Percentiles rank a stretch among this genome's conserved stretches.
phyloP scores from a whole-genome alignment of 495 filamentous ascomycete genomes.

The Penicillium arizonense region DNA sequence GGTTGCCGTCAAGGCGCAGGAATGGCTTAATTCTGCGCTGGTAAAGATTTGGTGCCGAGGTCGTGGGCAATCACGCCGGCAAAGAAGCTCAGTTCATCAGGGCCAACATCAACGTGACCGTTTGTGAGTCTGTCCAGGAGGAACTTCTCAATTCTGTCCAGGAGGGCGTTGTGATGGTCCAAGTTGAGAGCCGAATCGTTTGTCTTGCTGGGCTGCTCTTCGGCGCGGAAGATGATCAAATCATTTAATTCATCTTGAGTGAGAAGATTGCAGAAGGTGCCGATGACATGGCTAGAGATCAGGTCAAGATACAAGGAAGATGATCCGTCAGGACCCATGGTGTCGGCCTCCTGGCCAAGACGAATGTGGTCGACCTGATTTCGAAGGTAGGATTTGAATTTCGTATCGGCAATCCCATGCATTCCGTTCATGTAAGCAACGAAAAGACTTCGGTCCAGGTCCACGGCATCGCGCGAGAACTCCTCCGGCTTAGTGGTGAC shows the following conservation, averaged over 20 bases:
- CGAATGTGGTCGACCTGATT: constrained; percentile 37
- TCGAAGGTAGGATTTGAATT: constrained; percentile 36
- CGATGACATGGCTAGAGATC: constrained; percentile 41
- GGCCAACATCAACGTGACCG: constrained; percentile 30
- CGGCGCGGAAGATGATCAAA: constrained; percentile 28
- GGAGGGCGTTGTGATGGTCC: constrained; percentile 14
- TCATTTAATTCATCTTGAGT: constrained; percentile 38
- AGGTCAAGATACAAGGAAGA: constrained; percentile 37
- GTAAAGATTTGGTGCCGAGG: constrained; percentile 31
- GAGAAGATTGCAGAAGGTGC: constrained; percentile 41
- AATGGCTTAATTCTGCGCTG: constrained; percentile 4
- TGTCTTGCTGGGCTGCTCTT: constrained; percentile 11
- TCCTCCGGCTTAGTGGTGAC: constrained; percentile 32
- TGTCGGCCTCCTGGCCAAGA: constrained; percentile 35
- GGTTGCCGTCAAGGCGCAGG: neutral
- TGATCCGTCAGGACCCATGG: constrained; percentile 33
- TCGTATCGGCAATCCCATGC: constrained; percentile 32
- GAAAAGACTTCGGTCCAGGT: constrained; percentile 41
- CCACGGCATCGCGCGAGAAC: constrained; percentile 37
- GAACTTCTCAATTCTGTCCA: constrained; percentile 36
- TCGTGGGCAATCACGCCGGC: constrained; percentile 41
- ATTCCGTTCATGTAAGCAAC: constrained; percentile 48
- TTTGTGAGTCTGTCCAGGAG: constrained; percentile 34
- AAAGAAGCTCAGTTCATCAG: constrained; percentile 45
- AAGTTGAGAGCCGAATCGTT: neutral